Conservation (phyloP, 192 early-diverging fungal genomes). For the Podila epigama region DNA sequence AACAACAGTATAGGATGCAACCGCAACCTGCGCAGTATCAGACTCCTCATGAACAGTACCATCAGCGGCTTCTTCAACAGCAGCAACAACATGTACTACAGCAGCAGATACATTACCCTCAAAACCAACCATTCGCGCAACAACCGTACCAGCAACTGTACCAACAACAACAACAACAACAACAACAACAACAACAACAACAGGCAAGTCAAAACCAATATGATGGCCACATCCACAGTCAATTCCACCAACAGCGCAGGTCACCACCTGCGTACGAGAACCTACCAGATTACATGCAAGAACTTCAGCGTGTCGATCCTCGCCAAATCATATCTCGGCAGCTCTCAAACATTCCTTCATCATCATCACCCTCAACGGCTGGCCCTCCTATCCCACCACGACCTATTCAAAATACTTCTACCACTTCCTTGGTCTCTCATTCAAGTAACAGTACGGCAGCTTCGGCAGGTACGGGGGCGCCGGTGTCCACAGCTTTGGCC, state of each 20-base stretch:
- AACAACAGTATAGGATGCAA: neutral
- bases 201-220: neutral
- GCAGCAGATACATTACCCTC: neutral
- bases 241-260: neutral
- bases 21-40: neutral
- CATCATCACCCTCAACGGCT: too few species aligned
- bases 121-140: too few species aligned
- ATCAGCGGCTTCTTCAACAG: neutral
- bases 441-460: neutral
- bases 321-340: neutral
- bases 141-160: neutral
- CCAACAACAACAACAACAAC: neutral
- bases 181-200: neutral
- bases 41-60: neutral
- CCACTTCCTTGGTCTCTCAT: neutral
- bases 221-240: neutral
- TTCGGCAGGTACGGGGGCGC: neutral
- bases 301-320: neutral
- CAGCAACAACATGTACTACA: neutral
- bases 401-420: neutral
- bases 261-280: neutral
- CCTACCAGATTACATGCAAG: neutral
- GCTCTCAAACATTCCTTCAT: neutral
- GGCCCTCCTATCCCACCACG: neutral
- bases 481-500: too few species aligned